Evolutionary conservation across 345 rosid species (phyloP), one percentile per base, ranked within the genome.

Genomic region (Euphorbia pulcherrima): DNA sequence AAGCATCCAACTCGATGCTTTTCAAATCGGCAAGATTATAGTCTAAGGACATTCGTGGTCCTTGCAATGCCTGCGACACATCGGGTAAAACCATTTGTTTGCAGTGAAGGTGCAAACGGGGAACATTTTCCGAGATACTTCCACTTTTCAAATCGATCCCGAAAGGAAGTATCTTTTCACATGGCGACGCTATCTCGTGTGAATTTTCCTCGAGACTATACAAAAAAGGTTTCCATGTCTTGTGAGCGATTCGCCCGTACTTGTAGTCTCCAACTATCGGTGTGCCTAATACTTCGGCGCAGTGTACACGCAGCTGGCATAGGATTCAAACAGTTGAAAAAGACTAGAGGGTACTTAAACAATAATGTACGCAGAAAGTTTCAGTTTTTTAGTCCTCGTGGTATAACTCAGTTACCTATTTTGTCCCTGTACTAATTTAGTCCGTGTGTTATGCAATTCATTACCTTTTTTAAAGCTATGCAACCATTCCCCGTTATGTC

Each of bases 251-350:
- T 96, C 97, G 88, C 8, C 90, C 97, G 16, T 94, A 94, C 72
- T 94, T 94, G 63, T 74, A 91, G 77, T 91, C 97, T 62, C 99
- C 99, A 4, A 94, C 87, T 73, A 94, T 87, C 4, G 99, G 97
- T 46, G 99, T 90, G 62, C 97, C 92, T 72, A 92, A 68, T 53
- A 87, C 90, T 72, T 91, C 95, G 30, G 97, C 97, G 74, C 99
- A 91, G 74, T 94, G 99, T 68, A 94, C 99, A 17, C 97, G 92
- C 27, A 94, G 87, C 97, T 94, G 83, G 54, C 24, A 74, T 37
- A 62, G 48, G 60, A 66, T 64, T 54, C 23, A 14, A 14, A 12
- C 11, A 61, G 69, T n/a, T 39, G 72, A 0, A 53, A 54, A 41
- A 54, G 64, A 52, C 28, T 21, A 35, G 28, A 44, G 28, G 6